phyloP scores from a whole-genome alignment of 2,329 filamentous ascomycete genomes.

The Colletotrichum abscissum region DNA sequence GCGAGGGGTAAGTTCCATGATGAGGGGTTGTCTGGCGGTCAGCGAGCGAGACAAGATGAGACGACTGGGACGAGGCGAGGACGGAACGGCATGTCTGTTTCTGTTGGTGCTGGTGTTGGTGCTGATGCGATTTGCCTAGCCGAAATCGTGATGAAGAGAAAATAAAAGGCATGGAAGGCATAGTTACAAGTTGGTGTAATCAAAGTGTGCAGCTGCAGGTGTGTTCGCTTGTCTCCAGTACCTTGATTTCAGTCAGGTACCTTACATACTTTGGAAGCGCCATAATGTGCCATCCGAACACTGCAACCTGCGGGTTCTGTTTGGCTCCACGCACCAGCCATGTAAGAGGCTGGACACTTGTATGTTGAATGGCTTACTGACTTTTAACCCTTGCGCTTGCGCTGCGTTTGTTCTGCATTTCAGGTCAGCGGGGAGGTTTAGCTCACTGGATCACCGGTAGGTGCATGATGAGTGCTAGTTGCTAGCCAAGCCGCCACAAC shows the following conservation, averaged over 20 bases:
- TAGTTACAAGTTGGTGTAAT: neutral
- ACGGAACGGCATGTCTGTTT: neutral
- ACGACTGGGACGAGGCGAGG: neutral
- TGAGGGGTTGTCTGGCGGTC: slow-evolving; percentile 6
- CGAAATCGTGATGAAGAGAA: slow-evolving; percentile 7
- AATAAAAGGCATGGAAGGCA: neutral
- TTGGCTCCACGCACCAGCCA: neutral
- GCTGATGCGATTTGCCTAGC: slow-evolving; percentile 3
- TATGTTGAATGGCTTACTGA: neutral
- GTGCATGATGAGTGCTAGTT: slow-evolving; percentile 1
- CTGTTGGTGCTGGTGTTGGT: neutral
- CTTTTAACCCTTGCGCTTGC: neutral
- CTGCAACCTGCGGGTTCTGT: neutral
- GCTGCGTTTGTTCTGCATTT: neutral
- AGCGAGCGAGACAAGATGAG: neutral
- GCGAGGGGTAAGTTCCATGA: neutral
- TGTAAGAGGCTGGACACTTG: slow-evolving; percentile 12
- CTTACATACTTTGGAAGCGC: slow-evolving; percentile 27
- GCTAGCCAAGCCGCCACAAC: neutral
- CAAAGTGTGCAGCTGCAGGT: slow-evolving; percentile 8
- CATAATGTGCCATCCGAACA: slow-evolving; percentile 25
- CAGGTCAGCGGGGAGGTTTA: slow-evolving; percentile 20
- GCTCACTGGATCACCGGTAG: slow-evolving; percentile 25
- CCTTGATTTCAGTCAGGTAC: slow-evolving; percentile 20
- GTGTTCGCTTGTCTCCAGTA: slow-evolving; percentile 10